Evolutionary conservation across 768 basidiomycete genomes (phyloP).

Genomic region (Lepiota brunneoincarnata): DNA sequence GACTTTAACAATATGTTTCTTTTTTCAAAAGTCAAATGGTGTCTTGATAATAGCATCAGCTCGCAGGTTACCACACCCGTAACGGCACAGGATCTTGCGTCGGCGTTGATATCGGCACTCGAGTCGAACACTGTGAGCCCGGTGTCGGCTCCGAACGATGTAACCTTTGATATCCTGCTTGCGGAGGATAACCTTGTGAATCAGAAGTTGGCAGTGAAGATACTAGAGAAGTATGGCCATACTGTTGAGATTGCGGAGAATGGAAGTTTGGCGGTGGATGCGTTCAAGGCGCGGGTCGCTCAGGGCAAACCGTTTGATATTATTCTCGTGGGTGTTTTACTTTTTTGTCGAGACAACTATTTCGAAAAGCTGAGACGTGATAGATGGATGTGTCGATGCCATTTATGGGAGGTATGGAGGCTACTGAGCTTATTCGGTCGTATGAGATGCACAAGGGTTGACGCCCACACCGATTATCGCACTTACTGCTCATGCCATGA

Average conservation of each 20-base stretch:
- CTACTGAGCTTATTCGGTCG: constrained; percentile 86
- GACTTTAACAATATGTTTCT: constrained; percentile 38
- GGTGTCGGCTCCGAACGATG: constrained; percentile 80
- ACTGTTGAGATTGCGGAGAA: constrained; percentile 97
- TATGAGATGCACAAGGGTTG: constrained; percentile 73
- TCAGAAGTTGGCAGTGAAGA: constrained; percentile 94
- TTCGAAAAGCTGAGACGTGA: background rate
- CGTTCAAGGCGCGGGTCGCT: constrained; percentile 75
- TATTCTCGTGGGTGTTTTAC: constrained; percentile 65
- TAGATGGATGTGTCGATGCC: constrained; percentile 99
- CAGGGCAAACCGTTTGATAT: constrained; percentile 83
- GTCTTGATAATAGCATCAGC: constrained; percentile 93
- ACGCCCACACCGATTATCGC: constrained; percentile 90
- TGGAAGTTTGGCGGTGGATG: constrained; percentile 89
- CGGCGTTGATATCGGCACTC: constrained; percentile 90
- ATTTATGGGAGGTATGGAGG: constrained; percentile 98
- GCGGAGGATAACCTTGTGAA: constrained; percentile 97
- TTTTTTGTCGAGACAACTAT: background rate
- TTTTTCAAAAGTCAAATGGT: constrained; percentile 79
- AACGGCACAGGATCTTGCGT: constrained; percentile 82
- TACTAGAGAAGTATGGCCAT: constrained; percentile 95
- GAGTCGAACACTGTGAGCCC: constrained; percentile 94
- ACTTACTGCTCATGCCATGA: constrained; percentile 97
- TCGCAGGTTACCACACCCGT: constrained; percentile 93
- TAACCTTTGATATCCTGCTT: constrained; percentile 88